Base-by-base conservation (phyloP, 1,284 basidiomycete genomes). In the Cutaneotrichosporon sp. region DNA sequence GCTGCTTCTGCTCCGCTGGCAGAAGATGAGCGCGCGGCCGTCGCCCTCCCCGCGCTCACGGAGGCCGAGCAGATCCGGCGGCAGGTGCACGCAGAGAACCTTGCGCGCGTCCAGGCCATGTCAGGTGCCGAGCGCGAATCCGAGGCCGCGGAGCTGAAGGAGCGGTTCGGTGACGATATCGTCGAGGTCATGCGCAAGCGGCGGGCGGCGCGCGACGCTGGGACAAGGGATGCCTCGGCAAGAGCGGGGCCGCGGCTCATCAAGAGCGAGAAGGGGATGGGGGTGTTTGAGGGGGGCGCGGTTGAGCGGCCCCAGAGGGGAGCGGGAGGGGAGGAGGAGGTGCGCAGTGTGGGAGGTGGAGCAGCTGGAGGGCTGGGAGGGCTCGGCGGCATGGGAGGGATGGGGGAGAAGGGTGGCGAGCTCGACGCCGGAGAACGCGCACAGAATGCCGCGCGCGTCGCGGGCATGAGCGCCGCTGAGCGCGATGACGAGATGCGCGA, bases 81-180 rank as follows among this genome's bases (percentile, higher is more conserved):
- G 16, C 52, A 60, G 22, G 70, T 76, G 10, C 67, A 71, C 16
- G 59, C 33, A 18, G 70, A 72, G 55, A 72, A 73, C 45, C 81
- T 83, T 58, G 72, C 75, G 27, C 78, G 81, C 9, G 82, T 89
- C 8, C 81, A 80, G 9, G 73, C 69, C 1, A 89, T 90, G 88
- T 81, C 81, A 3, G 81, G 82, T 10, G 82, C 84, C 38, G 85
- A 89, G 69, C 80, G 85, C n/a, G 82, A 85, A 62, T 76, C 83
- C 59, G 87, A 87, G 71, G 81, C 83, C 52, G 76, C 79, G 56
- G 86, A 89, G 69, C 85, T 91, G 38, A 67, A 88, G 45, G 84
- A 87, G 65, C 82, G 83, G 49, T 88, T 92, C 76, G 90, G 89
- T 0, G 72, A 82, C 0, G 84, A 83, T 31, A 80, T 90, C 31